These are phyloP conservation scores for Pseudocercospora pini-densiflorae DNA, from an alignment of 2,329 filamentous ascomycete genomes.

Conservation along the genomic window DNA sequence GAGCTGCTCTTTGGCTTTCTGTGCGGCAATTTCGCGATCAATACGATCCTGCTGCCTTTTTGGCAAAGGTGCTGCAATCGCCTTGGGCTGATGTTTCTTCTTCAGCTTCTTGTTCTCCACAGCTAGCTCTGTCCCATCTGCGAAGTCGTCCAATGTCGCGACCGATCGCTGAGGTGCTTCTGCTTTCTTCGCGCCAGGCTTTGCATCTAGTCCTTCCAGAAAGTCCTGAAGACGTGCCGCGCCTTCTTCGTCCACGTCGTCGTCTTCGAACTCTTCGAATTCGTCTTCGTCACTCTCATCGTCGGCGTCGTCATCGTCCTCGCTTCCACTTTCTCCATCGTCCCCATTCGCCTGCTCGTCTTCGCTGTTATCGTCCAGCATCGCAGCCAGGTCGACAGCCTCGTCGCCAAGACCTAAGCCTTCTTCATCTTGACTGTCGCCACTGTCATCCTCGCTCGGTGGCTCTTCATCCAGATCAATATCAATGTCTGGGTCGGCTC, in stretches of 20 bases:
- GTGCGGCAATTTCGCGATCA: slow-evolving; percentile 80
- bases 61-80: slow-evolving; percentile 77
- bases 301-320: slow-evolving; percentile 19
- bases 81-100: slow-evolving; percentile 34
- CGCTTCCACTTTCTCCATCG: slow-evolving; percentile 17
- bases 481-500: slow-evolving; percentile 31
- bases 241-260: slow-evolving; percentile 18
- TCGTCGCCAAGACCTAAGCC: slow-evolving; percentile 59
- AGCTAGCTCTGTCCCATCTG: slow-evolving; percentile 72
- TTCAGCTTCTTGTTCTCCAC: slow-evolving; percentile 65
- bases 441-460: slow-evolving; percentile 48
- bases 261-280: slow-evolving; percentile 6
- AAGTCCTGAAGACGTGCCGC: slow-evolving; percentile 62
- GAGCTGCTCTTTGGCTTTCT: slow-evolving; percentile 89
- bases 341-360: slow-evolving; percentile 25
- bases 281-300: slow-evolving; percentile 18
- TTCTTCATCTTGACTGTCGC: slow-evolving; percentile 57
- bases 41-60: slow-evolving; percentile 85
- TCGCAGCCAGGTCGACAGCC: slow-evolving; percentile 65
- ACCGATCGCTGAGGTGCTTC: slow-evolving; percentile 42
- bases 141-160: slow-evolving; percentile 54
- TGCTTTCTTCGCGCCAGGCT: slow-evolving; percentile 13
- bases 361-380: slow-evolving; percentile 55
- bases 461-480: slow-evolving; percentile 57
- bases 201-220: slow-evolving; percentile 54